Percentiles rank a stretch among this genome's conserved stretches.
Evolutionary conservation across 805 yeast species (phyloP).

Genomic region (Ogataea chonburiensis): DNA sequence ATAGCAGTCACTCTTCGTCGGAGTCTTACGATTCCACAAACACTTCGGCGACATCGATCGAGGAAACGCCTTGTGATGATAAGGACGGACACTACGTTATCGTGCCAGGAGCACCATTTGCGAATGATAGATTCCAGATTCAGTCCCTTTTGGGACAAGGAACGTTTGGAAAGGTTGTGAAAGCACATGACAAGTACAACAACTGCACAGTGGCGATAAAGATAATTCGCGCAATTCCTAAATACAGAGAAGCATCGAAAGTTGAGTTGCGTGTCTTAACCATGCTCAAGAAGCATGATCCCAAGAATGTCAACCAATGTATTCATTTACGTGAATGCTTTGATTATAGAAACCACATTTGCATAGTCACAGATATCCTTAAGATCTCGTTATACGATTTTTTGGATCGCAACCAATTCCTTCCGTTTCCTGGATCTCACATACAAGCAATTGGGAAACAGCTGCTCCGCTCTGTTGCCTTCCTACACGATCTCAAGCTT

Average conservation of each 20-base stretch:
- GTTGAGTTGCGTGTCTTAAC: constrained; percentile 84
- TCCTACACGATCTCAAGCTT: constrained; percentile 82
- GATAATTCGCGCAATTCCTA: constrained; percentile 86
- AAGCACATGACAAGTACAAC: constrained; percentile 67
- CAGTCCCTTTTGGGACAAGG: constrained; percentile 81
- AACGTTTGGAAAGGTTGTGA: constrained; percentile 86
- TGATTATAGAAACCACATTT: constrained; percentile 90
- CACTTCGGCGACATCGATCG: constrained; percentile 24
- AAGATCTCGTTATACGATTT: constrained; percentile 89
- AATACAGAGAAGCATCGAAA: constrained; percentile 93
- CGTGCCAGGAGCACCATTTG: constrained; percentile 56
- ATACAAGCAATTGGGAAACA: constrained; percentile 88
- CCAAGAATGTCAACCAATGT: constrained; percentile 67
- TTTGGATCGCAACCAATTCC: constrained; percentile 74
- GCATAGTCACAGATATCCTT: constrained; percentile 85
- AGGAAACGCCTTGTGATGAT: constrained; percentile 49
- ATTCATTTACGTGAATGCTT: constrained; percentile 85
- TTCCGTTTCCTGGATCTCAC: constrained; percentile 93
- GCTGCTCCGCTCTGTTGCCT: constrained; percentile 78
- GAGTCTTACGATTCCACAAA: constrained; percentile 24
- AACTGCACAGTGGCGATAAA: constrained; percentile 79
- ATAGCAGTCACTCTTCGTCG: constrained; percentile 21
- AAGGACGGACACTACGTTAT: constrained; percentile 75
- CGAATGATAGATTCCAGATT: constrained; percentile 70
- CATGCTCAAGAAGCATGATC: constrained; percentile 71